These are phyloP conservation scores for Suhomyces guaymorum DNA, from an alignment of 1,139 yeast genomes.

Conservation along the genomic window DNA sequence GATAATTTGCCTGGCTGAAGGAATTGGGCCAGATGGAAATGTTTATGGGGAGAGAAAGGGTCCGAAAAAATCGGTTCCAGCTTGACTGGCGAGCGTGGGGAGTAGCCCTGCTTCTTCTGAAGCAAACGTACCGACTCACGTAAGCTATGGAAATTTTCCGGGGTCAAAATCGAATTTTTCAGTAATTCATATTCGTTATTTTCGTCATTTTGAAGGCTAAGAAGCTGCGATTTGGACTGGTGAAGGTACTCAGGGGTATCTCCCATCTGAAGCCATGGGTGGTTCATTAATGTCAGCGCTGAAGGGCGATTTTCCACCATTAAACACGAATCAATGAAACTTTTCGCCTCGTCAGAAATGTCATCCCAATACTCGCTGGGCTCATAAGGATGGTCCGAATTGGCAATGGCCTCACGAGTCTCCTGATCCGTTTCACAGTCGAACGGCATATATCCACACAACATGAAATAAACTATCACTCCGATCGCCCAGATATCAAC, in stretches of 20 bases:
- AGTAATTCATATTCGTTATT: too few relatives aligned
- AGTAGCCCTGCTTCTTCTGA: slow-evolving; percentile 9
- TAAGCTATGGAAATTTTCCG: slow-evolving; percentile 5
- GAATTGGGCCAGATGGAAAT: too few relatives aligned
- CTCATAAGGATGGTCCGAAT: slow-evolving; percentile 60
- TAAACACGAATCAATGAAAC: slow-evolving; percentile 61
- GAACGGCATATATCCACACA: slow-evolving; percentile 77
- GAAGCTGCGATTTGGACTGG: too few relatives aligned
- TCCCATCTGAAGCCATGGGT: slow-evolving; percentile 54
- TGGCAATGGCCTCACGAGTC: slow-evolving; percentile 60
- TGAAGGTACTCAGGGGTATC: too few relatives aligned
- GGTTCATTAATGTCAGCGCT: slow-evolving; percentile 47
- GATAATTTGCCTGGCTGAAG: too few relatives aligned
- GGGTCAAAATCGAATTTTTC: neutral
- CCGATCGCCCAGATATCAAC: slow-evolving; percentile 83
- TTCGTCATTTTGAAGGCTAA: too few relatives aligned
- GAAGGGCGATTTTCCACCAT: slow-evolving; percentile 44
- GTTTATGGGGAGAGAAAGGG: too few relatives aligned
- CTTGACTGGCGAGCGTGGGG: too few relatives aligned
- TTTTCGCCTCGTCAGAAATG: slow-evolving; percentile 55
- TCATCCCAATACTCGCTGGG: slow-evolving; percentile 62
- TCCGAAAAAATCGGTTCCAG: slow-evolving; percentile 6
- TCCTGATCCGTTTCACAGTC: slow-evolving; percentile 74
- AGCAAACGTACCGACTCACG: slow-evolving; percentile 13
- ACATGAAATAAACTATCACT: slow-evolving; percentile 67